Evolutionary conservation across 768 basidiomycete species (phyloP).

Genomic region (Hypsizygus marmoreus): DNA sequence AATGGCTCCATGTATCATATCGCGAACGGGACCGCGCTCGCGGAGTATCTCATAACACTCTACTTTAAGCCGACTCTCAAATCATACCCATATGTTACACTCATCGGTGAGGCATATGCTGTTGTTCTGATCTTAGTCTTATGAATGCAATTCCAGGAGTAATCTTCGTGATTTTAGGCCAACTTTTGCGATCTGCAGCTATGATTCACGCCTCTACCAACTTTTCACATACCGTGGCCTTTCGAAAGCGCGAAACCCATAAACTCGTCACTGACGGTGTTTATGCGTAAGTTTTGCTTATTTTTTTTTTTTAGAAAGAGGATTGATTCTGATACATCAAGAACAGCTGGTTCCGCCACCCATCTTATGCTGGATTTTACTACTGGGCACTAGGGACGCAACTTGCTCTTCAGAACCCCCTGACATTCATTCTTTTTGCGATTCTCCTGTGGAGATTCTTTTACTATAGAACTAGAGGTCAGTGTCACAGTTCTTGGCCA

Average conservation of each 20-base stretch:
- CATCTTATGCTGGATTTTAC: conserved; percentile 96
- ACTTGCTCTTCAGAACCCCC: conserved; percentile 83
- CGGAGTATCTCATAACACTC: conserved; percentile 76
- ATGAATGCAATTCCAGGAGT: conserved; percentile 51
- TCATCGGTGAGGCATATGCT: conserved; percentile 47
- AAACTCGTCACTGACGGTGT: conserved; percentile 85
- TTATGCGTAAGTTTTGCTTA: conserved; percentile 64
- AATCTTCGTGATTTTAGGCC: conserved; percentile 64
- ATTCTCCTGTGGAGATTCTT: conserved; percentile 87
- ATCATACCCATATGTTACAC: conserved; percentile 54
- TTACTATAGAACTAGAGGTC: conserved; percentile 74
- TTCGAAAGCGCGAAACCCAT: conserved; percentile 72
- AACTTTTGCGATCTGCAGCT: conserved; percentile 81
- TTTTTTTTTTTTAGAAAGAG: not conserved
- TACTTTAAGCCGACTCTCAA: conserved; percentile 72
- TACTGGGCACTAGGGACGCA: conserved; percentile 98
- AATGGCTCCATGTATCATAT: conserved; percentile 86
- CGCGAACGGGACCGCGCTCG: conserved; percentile 75
- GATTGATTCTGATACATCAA: conserved; percentile 4
- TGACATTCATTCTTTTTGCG: conserved; percentile 68
- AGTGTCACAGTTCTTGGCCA: conserved; percentile 27
- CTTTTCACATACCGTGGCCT: conserved; percentile 89
- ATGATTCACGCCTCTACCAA: conserved; percentile 96
- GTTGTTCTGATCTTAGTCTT: not conserved
- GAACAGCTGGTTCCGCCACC: conserved; percentile 92